phyloP scores from a whole-genome alignment of 2,329 filamentous ascomycete genomes.

The Xylariaceae sp. region DNA sequence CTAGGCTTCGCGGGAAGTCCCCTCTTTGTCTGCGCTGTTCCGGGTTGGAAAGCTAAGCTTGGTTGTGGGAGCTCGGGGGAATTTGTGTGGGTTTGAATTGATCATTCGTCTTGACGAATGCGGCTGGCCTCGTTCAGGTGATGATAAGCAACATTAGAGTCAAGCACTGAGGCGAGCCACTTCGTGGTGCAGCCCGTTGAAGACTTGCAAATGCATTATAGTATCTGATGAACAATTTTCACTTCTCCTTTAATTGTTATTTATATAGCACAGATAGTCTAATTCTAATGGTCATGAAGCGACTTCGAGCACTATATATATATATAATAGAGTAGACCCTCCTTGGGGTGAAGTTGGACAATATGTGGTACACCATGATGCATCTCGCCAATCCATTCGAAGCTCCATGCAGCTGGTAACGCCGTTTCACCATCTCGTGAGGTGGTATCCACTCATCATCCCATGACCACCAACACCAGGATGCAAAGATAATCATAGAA shows the following conservation, averaged over 20 bases:
- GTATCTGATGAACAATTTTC: slow-evolving; percentile 48
- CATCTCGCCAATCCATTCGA: not conserved
- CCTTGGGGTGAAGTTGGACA: not conserved
- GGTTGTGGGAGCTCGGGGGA: slow-evolving; percentile 8
- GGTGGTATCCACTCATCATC: slow-evolving; percentile 19
- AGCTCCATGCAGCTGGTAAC: not conserved
- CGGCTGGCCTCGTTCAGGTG: slow-evolving; percentile 64
- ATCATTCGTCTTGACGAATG: not conserved
- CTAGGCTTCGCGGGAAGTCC: slow-evolving; percentile 38
- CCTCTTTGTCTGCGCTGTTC: slow-evolving; percentile 19
- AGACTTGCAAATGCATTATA: slow-evolving; percentile 52
- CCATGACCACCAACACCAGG: slow-evolving; percentile 18
- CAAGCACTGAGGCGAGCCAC: slow-evolving; percentile 83
- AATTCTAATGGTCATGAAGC: not conserved
- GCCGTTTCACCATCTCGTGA: not conserved
- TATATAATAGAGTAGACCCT: not conserved
- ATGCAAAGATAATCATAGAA: not conserved
- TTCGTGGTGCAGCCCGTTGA: slow-evolving; percentile 47
- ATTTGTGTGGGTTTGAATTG: not conserved
- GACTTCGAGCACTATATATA: not conserved
- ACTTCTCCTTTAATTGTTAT: slow-evolving; percentile 3
- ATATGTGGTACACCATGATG: not conserved
- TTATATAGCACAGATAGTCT: not conserved
- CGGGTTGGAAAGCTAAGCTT: slow-evolving; percentile 19
- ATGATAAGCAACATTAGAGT: slow-evolving; percentile 98